phyloP scores from a whole-genome alignment of 2,329 filamentous ascomycete genomes.

The Trichophyton schoenleinii region DNA sequence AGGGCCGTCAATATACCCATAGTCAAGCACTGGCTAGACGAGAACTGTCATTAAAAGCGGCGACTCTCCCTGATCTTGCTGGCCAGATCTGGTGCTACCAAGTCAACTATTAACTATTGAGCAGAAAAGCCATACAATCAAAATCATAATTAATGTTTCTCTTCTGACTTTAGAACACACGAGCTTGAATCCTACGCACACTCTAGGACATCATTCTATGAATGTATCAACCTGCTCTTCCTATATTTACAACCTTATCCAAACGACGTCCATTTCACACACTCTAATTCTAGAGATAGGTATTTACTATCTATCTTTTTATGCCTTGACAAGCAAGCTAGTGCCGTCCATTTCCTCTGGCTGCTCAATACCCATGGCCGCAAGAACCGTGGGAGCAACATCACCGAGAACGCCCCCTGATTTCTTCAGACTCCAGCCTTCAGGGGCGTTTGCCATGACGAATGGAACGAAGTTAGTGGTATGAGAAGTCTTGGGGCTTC shows the following conservation, averaged over 20 bases:
- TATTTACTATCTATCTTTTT: slow-evolving; percentile 12
- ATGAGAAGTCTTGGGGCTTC: slow-evolving; percentile 95
- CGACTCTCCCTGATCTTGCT: background rate
- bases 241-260: slow-evolving; percentile 1
- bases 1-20: background rate
- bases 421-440: slow-evolving; percentile 76
- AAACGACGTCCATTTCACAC: background rate
- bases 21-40: background rate
- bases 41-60: background rate
- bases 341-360: slow-evolving; percentile 85
- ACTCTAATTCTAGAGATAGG: background rate
- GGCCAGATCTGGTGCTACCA: background rate
- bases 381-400: slow-evolving; percentile 87
- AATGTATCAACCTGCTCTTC: background rate
- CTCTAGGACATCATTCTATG: background rate
- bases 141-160: background rate
- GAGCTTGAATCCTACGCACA: background rate
- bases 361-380: slow-evolving; percentile 78
- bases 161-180: background rate
- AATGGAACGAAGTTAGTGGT: slow-evolving; percentile 97
- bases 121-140: background rate
- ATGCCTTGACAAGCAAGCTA: slow-evolving; percentile 64
- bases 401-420: slow-evolving; percentile 84
- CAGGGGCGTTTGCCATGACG: slow-evolving; percentile 92
- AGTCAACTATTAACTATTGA: background rate